Evolutionary conservation across 805 yeast species (phyloP).

Genomic region (Brettanomyces bruxellensis): DNA sequence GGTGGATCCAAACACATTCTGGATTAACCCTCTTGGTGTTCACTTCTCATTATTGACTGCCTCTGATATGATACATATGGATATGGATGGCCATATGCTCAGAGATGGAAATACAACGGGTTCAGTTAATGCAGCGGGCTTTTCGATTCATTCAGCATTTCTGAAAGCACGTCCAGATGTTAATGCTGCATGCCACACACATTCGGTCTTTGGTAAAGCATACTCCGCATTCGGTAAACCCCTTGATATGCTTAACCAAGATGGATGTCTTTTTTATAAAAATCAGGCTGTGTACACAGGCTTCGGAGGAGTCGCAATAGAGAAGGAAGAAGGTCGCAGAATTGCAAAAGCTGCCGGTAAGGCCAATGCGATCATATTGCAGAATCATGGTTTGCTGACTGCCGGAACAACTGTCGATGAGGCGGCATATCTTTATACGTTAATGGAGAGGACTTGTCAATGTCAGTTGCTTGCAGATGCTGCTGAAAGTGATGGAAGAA

Average conservation of each 20-base stretch:
- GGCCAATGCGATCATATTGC: constrained; percentile 45
- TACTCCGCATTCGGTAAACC: constrained; percentile 57
- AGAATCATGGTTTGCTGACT: constrained; percentile 67
- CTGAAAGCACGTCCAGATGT: constrained; percentile 65
- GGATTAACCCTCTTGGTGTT: constrained; percentile 84
- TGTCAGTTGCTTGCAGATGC: constrained; percentile 60
- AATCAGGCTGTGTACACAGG: constrained; percentile 55
- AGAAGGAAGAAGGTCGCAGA: constrained; percentile 50
- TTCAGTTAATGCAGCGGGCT: constrained; percentile 59
- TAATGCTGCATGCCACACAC: constrained; percentile 66
- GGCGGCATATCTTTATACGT: constrained; percentile 57
- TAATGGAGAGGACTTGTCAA: constrained; percentile 58
- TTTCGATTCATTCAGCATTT: constrained; percentile 58
- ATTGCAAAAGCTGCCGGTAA: constrained; percentile 58
- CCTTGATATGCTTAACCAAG: constrained; percentile 76
- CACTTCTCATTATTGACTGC: constrained; percentile 59
- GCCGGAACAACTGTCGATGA: constrained; percentile 66
- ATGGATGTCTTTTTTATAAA: constrained; percentile 59
- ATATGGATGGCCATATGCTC: constrained; percentile 52
- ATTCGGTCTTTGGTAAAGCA: constrained; percentile 56
- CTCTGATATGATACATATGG: constrained; percentile 55
- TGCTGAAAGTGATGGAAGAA: constrained; percentile 29
- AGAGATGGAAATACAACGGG: constrained; percentile 37
- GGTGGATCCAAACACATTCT: constrained; percentile 66
- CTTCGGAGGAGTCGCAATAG: constrained; percentile 76